Percentiles rank a stretch among this genome's conserved stretches.
These are phyloP conservation scores for Pyrenophora seminiperda DNA, from an alignment of 2,329 filamentous ascomycete species.

Conservation along the genomic window DNA sequence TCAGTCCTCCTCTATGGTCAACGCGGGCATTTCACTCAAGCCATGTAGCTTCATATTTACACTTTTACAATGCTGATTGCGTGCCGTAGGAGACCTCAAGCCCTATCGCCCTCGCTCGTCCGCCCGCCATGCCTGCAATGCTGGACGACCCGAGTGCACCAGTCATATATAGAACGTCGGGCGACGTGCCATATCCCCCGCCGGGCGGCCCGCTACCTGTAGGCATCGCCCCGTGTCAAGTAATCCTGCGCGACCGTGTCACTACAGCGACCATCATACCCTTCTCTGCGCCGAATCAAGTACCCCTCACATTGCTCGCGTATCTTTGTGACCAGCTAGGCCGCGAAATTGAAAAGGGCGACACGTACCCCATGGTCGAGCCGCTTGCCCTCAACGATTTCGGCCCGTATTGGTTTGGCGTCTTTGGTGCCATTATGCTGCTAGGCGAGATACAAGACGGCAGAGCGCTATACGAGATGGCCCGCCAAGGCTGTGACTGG, in stretches of 20 bases:
- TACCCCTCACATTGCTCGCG: conserved; percentile 74
- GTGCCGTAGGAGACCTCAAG: conserved; percentile 5
- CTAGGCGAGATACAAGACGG: conserved; percentile 69
- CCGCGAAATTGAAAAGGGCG: conserved; percentile 87
- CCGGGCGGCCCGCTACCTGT: conserved; percentile 67
- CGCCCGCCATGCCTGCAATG: conserved; percentile 71
- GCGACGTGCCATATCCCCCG: conserved; percentile 67
- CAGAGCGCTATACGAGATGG: conserved; percentile 57
- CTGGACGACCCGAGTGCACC: conserved; percentile 76
- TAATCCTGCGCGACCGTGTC: conserved; percentile 81
- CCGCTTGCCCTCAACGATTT: conserved; percentile 76
- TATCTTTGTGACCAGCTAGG: conserved; percentile 86
- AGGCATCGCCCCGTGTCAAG: conserved; percentile 73
- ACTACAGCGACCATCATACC: conserved; percentile 84
- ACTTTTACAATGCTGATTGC: conserved; percentile 10
- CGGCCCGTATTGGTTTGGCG: conserved; percentile 85
- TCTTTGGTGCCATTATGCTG: conserved; percentile 87
- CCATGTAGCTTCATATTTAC: conserved; percentile 5
- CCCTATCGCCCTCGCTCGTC: background rate
- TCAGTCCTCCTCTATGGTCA: background rate
- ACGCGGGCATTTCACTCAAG: conserved; percentile 2
- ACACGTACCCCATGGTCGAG: conserved; percentile 88
- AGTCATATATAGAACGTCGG: conserved; percentile 72
- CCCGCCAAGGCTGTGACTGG: conserved; percentile 66
- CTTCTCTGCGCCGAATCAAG: conserved; percentile 74